Percentiles rank a stretch among this genome's conserved stretches.
Evolutionary conservation across 352 stramenopile genomes (phyloP).

Genomic region (Pythium brassicae): DNA sequence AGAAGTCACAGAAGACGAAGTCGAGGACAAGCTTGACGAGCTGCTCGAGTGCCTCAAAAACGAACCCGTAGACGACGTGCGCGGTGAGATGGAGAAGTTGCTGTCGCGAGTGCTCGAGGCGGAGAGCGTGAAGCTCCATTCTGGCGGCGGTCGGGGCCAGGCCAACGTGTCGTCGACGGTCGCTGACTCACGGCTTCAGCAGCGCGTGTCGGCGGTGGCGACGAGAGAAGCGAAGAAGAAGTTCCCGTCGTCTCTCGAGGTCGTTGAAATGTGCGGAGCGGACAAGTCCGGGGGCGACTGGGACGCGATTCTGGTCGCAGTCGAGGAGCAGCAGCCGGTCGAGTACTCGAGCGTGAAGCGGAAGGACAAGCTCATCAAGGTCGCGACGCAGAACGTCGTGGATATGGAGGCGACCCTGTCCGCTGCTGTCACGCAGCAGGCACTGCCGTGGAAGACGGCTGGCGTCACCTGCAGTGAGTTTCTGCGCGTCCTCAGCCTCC

Average conservation of each 20-base stretch:
- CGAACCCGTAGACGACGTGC: conserved; percentile 31
- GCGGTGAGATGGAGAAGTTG: conserved; percentile 32
- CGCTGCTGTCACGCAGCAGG: conserved; percentile 19
- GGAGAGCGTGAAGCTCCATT: conserved; percentile 33
- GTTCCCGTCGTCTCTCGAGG: conserved; percentile 24
- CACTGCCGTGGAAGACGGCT: conserved; percentile 10
- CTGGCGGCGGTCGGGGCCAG: conserved; percentile 30
- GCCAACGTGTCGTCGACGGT: conserved; percentile 26
- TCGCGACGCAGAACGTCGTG: conserved; percentile 41
- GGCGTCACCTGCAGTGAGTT: conserved; percentile 9
- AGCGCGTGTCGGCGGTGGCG: conserved; percentile 38
- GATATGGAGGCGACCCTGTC: conserved; percentile 24
- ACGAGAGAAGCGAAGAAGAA: conserved; percentile 56
- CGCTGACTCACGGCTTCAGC: conserved; percentile 15
- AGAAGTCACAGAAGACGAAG: conserved; percentile 25
- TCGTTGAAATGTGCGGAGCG: conserved; percentile 17
- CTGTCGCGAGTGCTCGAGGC: conserved; percentile 32
- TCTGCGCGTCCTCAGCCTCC: conserved; percentile 27
- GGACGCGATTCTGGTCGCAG: conserved; percentile 41
- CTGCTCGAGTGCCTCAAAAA: conserved; percentile 29
- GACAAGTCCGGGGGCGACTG: conserved; percentile 16
- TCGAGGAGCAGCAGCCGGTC: conserved; percentile 28
- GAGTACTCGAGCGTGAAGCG: conserved; percentile 32
- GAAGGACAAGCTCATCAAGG: conserved; percentile 50
- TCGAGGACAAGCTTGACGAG: conserved; percentile 45